phyloP scores from a whole-genome alignment of 345 rosid genomes.

The Fremontodendron californicum region DNA sequence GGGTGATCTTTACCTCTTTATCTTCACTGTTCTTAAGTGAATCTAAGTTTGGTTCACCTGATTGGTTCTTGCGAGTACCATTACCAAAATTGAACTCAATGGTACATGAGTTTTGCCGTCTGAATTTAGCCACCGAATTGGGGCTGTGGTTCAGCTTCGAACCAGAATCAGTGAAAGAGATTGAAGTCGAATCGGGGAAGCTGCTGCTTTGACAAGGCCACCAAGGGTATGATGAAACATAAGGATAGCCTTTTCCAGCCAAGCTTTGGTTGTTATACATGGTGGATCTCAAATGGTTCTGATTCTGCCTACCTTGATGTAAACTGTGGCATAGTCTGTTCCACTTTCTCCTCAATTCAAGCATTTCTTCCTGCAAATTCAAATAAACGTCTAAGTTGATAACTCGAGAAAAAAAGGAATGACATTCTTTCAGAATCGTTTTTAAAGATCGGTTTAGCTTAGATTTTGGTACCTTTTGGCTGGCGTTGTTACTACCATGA shows the following conservation, averaged over 20 bases:
- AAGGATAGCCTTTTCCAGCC: constrained; percentile 27
- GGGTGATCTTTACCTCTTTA: constrained; percentile 66
- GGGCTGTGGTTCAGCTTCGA: constrained; percentile 30
- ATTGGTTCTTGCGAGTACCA: constrained; percentile 25
- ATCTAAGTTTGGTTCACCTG: constrained; percentile 53
- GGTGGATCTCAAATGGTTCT: constrained; percentile 11
- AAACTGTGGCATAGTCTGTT: constrained; percentile 58
- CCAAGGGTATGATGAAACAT: constrained; percentile 44
- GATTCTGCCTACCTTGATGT: constrained; percentile 38
- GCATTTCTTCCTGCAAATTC: constrained; percentile 49
- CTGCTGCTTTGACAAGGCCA: constrained; percentile 43
- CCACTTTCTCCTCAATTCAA: constrained; percentile 66
- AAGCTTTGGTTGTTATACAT: constrained; percentile 24
- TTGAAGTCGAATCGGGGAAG: constrained; percentile 41
- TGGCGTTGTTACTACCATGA: constrained; percentile 30
- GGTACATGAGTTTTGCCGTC: constrained; percentile 62
- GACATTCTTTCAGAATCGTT: not conserved
- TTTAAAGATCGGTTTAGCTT: not conserved
- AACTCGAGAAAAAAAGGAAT: not conserved
- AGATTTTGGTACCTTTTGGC: constrained; percentile 45
- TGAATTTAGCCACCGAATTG: constrained; percentile 55
- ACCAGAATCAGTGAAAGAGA: constrained; percentile 42
- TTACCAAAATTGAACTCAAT: constrained; percentile 57
- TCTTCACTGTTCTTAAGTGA: constrained; percentile 52
- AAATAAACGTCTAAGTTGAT: not conserved